Evolutionary conservation across 768 basidiomycete genomes (phyloP).

Genomic region (Filobasidium floriforme): DNA sequence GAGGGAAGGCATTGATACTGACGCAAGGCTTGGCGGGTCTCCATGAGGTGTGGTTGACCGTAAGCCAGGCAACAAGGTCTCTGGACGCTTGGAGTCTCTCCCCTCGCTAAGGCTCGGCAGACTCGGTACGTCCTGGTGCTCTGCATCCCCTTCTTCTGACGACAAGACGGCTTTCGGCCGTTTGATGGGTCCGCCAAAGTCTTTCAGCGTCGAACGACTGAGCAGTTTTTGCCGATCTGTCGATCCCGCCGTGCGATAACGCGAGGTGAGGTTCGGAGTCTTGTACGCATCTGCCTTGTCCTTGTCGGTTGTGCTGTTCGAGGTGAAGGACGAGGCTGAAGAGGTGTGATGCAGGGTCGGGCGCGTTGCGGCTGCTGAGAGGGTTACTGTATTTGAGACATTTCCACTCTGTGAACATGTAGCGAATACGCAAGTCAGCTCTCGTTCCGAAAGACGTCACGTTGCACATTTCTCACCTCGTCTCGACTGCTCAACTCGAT

Average conservation of each 20-base stretch:
- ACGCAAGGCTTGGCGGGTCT: no score
- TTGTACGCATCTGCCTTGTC: conserved; percentile 7
- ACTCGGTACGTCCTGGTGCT: not conserved
- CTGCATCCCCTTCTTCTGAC: not conserved
- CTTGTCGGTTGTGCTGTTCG: not conserved
- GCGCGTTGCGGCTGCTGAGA: not conserved
- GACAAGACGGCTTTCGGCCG: not conserved
- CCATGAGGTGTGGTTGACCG: no score
- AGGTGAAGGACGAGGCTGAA: not conserved
- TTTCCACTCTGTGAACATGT: not conserved
- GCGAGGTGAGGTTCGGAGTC: not conserved
- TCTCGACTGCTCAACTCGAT: conserved; percentile 1
- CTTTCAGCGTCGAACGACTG: not conserved
- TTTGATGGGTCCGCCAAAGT: not conserved
- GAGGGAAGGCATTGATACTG: no score
- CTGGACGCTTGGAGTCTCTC: not conserved
- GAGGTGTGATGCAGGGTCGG: not conserved
- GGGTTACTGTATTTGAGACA: conserved; percentile 1
- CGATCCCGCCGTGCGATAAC: conserved; percentile 1
- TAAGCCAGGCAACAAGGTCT: not conserved
- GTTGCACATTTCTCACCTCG: not conserved
- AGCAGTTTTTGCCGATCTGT: not conserved
- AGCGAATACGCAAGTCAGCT: not conserved
- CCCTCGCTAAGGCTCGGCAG: not conserved
- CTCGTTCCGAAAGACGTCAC: not conserved